phyloP scores from a whole-genome alignment of 164 flowering plant species.

The Sedum album region DNA sequence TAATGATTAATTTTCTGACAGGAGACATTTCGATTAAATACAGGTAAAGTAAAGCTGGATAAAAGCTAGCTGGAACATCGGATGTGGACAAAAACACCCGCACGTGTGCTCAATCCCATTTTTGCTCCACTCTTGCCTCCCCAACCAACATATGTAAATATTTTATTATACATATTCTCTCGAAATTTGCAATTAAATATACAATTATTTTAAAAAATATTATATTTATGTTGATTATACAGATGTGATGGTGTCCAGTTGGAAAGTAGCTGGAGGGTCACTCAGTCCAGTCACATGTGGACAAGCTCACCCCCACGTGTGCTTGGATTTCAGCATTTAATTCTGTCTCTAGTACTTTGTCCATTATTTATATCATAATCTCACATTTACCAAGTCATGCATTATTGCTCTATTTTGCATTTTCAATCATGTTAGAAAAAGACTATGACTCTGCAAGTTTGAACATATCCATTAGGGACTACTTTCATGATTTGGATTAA shows the following conservation, averaged over 20 bases:
- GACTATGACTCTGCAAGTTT: background rate
- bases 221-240: background rate
- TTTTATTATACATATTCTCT: background rate
- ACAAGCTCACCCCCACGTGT: slow-evolving; percentile 5
- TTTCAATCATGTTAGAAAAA: background rate
- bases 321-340: slow-evolving; percentile 5
- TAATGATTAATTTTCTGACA: too few relatives aligned
- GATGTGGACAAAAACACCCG: background rate
- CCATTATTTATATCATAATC: background rate
- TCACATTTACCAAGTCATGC: background rate
- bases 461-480: background rate
- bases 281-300: background rate
- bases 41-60: background rate
- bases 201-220: too few relatives aligned
- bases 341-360: background rate
- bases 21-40: background rate
- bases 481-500: background rate
- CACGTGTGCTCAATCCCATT: background rate
- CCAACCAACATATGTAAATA: background rate
- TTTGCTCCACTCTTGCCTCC: slow-evolving; percentile 1
- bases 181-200: too few relatives aligned
- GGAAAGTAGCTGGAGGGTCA: slow-evolving; percentile 2
- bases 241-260: background rate
- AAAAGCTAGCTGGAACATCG: background rate
- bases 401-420: background rate